Conservation (phyloP, 441 rosid species). For the Euphorbia corollata region DNA sequence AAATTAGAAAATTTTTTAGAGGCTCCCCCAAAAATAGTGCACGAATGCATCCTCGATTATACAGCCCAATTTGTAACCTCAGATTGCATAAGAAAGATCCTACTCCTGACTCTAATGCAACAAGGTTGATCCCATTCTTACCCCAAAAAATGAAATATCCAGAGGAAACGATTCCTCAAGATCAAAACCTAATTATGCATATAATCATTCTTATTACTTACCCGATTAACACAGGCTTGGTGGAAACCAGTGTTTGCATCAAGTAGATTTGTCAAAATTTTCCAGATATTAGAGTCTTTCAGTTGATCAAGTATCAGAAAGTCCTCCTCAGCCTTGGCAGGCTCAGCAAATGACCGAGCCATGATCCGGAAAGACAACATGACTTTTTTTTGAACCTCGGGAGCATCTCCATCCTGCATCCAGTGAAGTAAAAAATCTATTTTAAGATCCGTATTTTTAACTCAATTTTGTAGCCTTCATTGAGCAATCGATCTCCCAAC, state of each 20-base stretch:
- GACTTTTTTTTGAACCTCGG: slow-evolving; percentile 77
- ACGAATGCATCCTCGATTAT: neutral
- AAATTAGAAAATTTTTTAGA: neutral
- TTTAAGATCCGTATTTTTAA: slow-evolving; percentile 19
- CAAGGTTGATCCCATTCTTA: neutral
- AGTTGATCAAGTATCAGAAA: slow-evolving; percentile 89
- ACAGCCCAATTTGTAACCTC: neutral
- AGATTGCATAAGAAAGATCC: neutral
- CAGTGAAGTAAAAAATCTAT: slow-evolving; percentile 17
- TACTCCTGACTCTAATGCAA: neutral
- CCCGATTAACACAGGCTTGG: slow-evolving; percentile 65
- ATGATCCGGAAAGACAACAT: slow-evolving; percentile 71
- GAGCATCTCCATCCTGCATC: slow-evolving; percentile 72
- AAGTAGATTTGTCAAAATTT: slow-evolving; percentile 59
- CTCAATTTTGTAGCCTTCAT: slow-evolving; percentile 17
- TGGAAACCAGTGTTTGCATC: slow-evolving; percentile 68
- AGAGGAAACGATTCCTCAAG: neutral
- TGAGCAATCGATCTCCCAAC: slow-evolving; percentile 18
- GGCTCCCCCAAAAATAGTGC: neutral
- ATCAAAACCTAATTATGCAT: slow-evolving; percentile 13
- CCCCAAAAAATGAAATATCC: slow-evolving; percentile 1
- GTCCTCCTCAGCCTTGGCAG: slow-evolving; percentile 75
- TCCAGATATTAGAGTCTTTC: slow-evolving; percentile 94
- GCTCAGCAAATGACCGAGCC: slow-evolving; percentile 88
- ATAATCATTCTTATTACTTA: slow-evolving; percentile 31